Evolutionary conservation across 805 yeast genomes (phyloP).

Genomic region (Kuraishia floccosa): DNA sequence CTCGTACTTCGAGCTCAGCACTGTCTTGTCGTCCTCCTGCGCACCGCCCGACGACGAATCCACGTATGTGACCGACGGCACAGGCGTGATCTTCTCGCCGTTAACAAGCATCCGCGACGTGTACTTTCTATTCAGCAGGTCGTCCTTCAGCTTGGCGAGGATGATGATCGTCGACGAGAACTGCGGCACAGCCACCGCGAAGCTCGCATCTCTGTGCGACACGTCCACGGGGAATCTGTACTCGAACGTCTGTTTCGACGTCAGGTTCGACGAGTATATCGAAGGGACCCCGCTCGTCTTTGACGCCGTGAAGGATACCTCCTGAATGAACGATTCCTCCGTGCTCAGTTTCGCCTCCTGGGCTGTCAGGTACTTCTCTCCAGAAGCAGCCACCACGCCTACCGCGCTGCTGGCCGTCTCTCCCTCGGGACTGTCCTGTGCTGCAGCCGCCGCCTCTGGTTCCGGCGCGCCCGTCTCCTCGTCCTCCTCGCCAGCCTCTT

Average conservation of each 20-base stretch:
- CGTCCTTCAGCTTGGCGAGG: conserved; percentile 28
- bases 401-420: too few species aligned
- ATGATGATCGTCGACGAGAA: conserved; percentile 34
- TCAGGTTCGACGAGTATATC: conserved; percentile 5
- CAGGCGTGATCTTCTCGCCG: conserved; percentile 30
- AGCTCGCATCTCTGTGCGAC: conserved; percentile 22
- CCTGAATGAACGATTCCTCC: conserved; percentile 19
- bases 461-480: conserved; percentile 1
- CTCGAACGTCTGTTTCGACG: conserved; percentile 12
- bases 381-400: too few species aligned
- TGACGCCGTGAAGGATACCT: conserved; percentile 23
- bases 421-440: background rate
- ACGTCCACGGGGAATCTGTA: conserved; percentile 21
- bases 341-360: too few species aligned
- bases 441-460: too few species aligned
- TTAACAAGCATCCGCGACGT: conserved; percentile 26
- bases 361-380: background rate
- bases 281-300: conserved; percentile 7
- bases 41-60: conserved; percentile 5
- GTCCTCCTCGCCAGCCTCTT: conserved; percentile 10
- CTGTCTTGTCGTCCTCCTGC: conserved; percentile 1
- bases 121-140: conserved; percentile 25
- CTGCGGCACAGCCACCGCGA: conserved; percentile 33
- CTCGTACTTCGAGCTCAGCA: conserved; percentile 24
- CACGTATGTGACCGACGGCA: conserved; percentile 28